phyloP scores from a whole-genome alignment of 208 protist species.

The Leptomonas seymouri region DNA sequence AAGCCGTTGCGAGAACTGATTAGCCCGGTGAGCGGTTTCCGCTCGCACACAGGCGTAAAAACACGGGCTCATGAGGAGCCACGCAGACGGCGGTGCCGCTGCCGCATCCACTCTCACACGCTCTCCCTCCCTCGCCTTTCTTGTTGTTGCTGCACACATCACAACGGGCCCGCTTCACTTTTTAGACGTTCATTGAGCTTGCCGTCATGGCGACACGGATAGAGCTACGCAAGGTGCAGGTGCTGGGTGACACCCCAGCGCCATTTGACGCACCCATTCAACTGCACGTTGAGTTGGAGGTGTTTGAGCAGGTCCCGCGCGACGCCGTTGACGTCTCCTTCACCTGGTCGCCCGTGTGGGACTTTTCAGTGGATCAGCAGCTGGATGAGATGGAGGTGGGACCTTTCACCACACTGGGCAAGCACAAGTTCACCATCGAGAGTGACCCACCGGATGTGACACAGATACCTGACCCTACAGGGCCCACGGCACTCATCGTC shows the following conservation, averaged over 20 bases:
- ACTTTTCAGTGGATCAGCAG: slow-evolving; percentile 79
- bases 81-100: no score
- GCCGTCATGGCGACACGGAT: slow-evolving; percentile 57
- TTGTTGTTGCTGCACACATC: no score
- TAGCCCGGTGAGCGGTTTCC: no score
- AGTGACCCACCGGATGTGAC: slow-evolving; percentile 71
- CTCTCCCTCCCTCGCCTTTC: no score
- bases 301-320: slow-evolving; percentile 59
- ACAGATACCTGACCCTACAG: slow-evolving; percentile 79
- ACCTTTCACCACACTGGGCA: slow-evolving; percentile 56
- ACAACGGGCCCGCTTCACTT: no score
- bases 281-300: slow-evolving; percentile 60
- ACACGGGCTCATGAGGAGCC: no score
- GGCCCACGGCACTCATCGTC: slow-evolving; percentile 75
- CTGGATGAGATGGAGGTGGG: slow-evolving; percentile 85
- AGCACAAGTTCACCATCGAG: slow-evolving; percentile 69
- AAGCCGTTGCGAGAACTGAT: no score
- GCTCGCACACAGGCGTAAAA: no score
- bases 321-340: slow-evolving; percentile 71
- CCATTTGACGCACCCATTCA: slow-evolving; percentile 58
- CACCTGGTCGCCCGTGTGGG: slow-evolving; percentile 85
- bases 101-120: no score
- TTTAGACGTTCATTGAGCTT: background rate
- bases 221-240: slow-evolving; percentile 47
- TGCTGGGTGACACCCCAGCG: slow-evolving; percentile 49